Evolutionary conservation across 768 basidiomycete genomes (phyloP).

Genomic region (Tylopilus subfusipes): DNA sequence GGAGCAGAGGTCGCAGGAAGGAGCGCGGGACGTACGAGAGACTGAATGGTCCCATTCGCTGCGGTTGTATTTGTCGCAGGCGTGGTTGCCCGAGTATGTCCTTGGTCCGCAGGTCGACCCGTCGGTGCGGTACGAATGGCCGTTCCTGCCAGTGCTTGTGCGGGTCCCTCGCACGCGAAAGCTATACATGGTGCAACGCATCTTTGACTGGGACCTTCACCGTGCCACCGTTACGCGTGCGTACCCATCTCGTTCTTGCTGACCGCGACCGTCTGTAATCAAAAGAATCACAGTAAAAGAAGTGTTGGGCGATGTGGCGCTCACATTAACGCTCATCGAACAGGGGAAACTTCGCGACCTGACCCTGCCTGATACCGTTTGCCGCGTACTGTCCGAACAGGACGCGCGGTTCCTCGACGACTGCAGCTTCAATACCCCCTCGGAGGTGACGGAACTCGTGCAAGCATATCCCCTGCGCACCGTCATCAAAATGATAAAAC

Average conservation of each 20-base stretch:
- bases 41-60: constrained; percentile 3
- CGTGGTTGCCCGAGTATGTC: constrained; percentile 13
- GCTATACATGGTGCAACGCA: constrained; percentile 1
- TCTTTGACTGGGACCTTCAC: background rate
- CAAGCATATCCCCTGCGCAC: constrained; percentile 3
- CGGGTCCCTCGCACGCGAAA: constrained; percentile 2
- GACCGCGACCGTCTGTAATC: background rate
- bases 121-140: too few species aligned
- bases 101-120: constrained; percentile 1
- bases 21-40: background rate
- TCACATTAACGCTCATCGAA: background rate
- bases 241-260: background rate
- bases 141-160: background rate
- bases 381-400: background rate
- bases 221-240: background rate
- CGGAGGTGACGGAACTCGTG: constrained; percentile 7
- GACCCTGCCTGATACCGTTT: background rate
- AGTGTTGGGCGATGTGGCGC: background rate
- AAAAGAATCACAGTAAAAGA: background rate
- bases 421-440: background rate
- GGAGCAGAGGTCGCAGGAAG: too few species aligned
- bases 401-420: background rate
- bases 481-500: background rate
- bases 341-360: background rate
- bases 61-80: constrained; percentile 1